These are phyloP conservation scores for Podaxis carcinomalis DNA, from an alignment of 768 basidiomycete genomes.

Conservation along the genomic window DNA sequence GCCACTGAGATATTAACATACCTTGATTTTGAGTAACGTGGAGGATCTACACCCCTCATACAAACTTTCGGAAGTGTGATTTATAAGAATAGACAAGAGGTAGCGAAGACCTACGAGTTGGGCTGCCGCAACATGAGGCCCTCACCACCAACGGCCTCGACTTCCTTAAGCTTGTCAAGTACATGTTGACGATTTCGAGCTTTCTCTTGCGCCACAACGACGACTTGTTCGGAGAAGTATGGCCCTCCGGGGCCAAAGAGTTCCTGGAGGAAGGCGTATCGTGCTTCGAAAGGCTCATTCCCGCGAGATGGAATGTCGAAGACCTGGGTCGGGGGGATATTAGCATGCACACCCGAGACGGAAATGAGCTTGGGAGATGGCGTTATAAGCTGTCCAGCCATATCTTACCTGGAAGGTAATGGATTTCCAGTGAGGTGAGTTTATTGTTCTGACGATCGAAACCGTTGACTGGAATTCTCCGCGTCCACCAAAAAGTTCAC, in stretches of 20 bases:
- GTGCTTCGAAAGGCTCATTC: constrained; percentile 45
- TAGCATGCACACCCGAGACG: neutral
- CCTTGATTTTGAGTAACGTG: constrained; percentile 54
- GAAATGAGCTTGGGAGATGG: neutral
- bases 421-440: constrained; percentile 52
- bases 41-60: constrained; percentile 49
- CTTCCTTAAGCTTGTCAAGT: constrained; percentile 46
- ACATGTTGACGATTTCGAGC: constrained; percentile 47
- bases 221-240: constrained; percentile 37
- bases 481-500: constrained; percentile 57
- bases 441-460: constrained; percentile 54
- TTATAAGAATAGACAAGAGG: neutral
- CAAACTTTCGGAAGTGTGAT: neutral
- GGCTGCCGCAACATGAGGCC: constrained; percentile 55
- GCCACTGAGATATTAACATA: constrained; percentile 8
- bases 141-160: constrained; percentile 53
- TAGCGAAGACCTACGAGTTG: constrained; percentile 33
- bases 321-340: constrained; percentile 29
- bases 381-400: neutral
- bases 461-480: constrained; percentile 54
- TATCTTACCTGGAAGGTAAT: constrained; percentile 49
- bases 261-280: constrained; percentile 37
- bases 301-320: constrained; percentile 54
- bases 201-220: constrained; percentile 43
- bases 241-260: constrained; percentile 44